These are phyloP conservation scores for Phlebiopsis flavidoalba DNA, from an alignment of 768 basidiomycete genomes.

Conservation along the genomic window DNA sequence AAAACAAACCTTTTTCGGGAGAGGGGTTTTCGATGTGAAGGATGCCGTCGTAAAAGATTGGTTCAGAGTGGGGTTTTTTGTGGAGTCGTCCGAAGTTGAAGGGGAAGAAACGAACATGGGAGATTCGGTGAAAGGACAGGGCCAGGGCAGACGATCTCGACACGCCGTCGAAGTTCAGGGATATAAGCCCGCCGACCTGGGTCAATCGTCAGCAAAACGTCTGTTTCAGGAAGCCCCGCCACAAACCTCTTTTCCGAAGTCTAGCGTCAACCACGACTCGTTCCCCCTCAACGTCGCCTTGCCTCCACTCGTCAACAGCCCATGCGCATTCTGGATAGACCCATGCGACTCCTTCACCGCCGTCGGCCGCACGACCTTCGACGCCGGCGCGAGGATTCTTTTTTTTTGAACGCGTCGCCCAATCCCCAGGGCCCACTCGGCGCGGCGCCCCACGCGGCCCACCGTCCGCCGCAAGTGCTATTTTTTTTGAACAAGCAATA, in stretches of 20 bases:
- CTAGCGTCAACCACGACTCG: constrained; percentile 45
- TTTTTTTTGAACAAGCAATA: neutral
- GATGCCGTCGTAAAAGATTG: constrained; percentile 42
- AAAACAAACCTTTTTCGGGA: constrained; percentile 31
- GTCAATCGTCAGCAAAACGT: neutral
- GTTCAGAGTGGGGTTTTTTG: constrained; percentile 28
- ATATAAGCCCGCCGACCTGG: constrained; percentile 51
- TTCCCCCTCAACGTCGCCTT: constrained; percentile 33
- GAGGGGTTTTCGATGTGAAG: constrained; percentile 35
- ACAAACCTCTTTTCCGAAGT: constrained; percentile 50
- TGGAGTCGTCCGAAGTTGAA: constrained; percentile 43
- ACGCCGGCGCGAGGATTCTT: constrained; percentile 32
- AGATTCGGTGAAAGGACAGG: constrained; percentile 56
- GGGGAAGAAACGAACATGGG: constrained; percentile 50
- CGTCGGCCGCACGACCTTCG: constrained; percentile 26
- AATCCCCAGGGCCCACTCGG: constrained; percentile 40
- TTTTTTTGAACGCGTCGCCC: constrained; percentile 41
- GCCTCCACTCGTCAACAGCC: neutral
- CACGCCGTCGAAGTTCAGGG: constrained; percentile 36
- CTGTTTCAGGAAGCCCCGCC: neutral
- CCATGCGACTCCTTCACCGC: neutral
- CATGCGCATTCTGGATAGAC: neutral
- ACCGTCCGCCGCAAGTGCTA: neutral
- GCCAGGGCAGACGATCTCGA: constrained; percentile 33
- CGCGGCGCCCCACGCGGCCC: constrained; percentile 16